A percentile compares a stretch with the other conserved stretches of the same genome.
phyloP scores from a whole-genome alignment of 306 rosid species.

The Dalbergia cultrata region DNA sequence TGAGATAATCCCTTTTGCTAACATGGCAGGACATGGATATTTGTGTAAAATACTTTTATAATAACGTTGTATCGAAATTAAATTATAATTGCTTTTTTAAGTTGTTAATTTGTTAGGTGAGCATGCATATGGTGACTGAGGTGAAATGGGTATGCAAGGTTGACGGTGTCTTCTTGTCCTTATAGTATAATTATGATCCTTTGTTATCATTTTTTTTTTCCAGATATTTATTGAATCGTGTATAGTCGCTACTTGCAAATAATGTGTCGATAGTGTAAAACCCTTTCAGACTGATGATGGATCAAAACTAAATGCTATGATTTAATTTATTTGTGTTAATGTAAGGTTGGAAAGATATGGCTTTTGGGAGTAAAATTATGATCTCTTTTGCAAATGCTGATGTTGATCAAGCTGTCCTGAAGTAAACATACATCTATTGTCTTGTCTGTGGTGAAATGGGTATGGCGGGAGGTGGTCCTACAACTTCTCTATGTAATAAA shows the following conservation, averaged over 20 bases:
- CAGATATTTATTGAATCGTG: background rate
- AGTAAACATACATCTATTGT: conserved; percentile 11
- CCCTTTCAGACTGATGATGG: background rate
- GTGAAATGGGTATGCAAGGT: background rate
- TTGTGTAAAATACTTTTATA: too few relatives aligned
- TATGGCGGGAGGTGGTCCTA: background rate
- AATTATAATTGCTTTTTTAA: background rate
- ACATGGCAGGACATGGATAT: too few relatives aligned
- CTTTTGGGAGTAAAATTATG: background rate
- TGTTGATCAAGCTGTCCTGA: conserved; percentile 6
- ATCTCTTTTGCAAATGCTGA: background rate
- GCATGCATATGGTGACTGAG: background rate
- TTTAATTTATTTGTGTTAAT: background rate
- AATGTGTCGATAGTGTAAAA: background rate
- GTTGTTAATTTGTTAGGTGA: background rate
- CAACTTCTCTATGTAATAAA: background rate
- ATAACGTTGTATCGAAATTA: too few relatives aligned
- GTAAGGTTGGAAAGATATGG: background rate
- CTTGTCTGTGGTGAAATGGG: background rate
- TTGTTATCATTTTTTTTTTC: background rate
- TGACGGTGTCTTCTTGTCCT: background rate
- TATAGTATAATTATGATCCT: background rate
- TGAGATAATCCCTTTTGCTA: too few relatives aligned
- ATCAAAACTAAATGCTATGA: background rate
- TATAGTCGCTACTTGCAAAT: too few relatives aligned